Percentiles rank a stretch among this genome's conserved stretches.
These are phyloP conservation scores for Astragalus membranaceus DNA, from an alignment of 306 rosid genomes.

Conservation along the genomic window DNA sequence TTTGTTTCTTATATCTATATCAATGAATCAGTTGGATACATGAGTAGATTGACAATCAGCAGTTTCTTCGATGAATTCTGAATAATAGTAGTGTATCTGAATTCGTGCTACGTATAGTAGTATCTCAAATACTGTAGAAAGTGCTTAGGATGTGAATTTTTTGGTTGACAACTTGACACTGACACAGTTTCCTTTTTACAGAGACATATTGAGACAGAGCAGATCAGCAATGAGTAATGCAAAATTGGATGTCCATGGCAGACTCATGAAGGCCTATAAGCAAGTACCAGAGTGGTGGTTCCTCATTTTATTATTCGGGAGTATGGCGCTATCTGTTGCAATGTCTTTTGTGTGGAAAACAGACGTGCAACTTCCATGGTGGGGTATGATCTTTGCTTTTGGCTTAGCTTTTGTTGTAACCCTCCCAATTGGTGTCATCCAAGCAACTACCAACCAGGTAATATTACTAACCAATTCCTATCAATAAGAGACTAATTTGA, in stretches of 20 bases:
- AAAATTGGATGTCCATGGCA: conserved; percentile 76
- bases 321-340: conserved; percentile 55
- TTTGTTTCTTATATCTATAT: background rate
- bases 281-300: conserved; percentile 99
- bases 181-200: conserved; percentile 19
- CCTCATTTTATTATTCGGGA: conserved; percentile 53
- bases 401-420: conserved; percentile 79
- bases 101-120: background rate
- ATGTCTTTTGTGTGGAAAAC: conserved; percentile 78
- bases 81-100: background rate
- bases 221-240: conserved; percentile 57
- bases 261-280: conserved; percentile 77
- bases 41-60: background rate
- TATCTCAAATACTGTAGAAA: background rate
- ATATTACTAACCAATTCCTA: background rate
- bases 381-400: conserved; percentile 96
- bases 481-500: background rate
- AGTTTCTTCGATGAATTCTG: background rate
- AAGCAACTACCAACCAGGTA: conserved; percentile 99
- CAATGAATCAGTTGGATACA: background rate
- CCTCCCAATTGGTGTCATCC: conserved; percentile 96
- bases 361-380: conserved; percentile 88
- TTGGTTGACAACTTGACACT: background rate
- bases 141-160: background rate
- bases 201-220: conserved; percentile 82